Base-by-base conservation (phyloP, 371 early-diverging fungal genomes). In the Rhizopus delemar region DNA sequence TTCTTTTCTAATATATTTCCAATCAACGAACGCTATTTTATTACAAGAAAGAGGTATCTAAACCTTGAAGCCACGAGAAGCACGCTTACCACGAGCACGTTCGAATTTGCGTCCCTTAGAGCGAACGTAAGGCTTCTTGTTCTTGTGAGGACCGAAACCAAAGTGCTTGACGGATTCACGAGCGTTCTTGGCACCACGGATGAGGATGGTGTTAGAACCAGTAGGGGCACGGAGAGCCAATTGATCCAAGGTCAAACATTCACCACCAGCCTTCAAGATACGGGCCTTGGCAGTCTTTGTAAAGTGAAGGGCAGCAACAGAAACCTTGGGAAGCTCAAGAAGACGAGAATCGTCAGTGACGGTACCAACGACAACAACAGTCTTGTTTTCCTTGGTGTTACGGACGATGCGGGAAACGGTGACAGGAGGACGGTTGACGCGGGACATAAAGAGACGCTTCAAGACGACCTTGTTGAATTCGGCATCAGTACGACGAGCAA, bases 61-160 rank as follows among this genome's bases (percentile, higher is more conserved):
- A 65, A 80, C 87, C 88, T 93, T 93, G 92, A 89, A 95, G 74
- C 95, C 95, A 75, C 94, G 92, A 79, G 89, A 89, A 71, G 92
- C 89, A 88, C 99, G 92, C 80, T 96, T 93, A 89, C 98, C 98
- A 94, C 99, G 96, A 75, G 98, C 98, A 60, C 86, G 83, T 85
- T 97, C 98, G 84, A 96, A 97, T 92, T 99, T 99, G 86, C 99
- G 92, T 62, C 99, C 99, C 94, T 97, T 97, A 83, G 93, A 91
- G 73, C 93, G 92, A 75, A 95, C 91, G 78, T 91, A 95, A 69
- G 97, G 97, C 88, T 76, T 79, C 70, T 69, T 70, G 65, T 82
- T 70, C 80, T 86, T 85, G 69, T 86, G 83, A 70, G 94, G 93
- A 57, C 77, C 82, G 68, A 75, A 69, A 59, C 75, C 75, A 56